Evolutionary conservation across 2,329 filamentous ascomycete species (phyloP), one percentile per base, ranked within the genome.

Genomic region (Microascus cirrosus): DNA sequence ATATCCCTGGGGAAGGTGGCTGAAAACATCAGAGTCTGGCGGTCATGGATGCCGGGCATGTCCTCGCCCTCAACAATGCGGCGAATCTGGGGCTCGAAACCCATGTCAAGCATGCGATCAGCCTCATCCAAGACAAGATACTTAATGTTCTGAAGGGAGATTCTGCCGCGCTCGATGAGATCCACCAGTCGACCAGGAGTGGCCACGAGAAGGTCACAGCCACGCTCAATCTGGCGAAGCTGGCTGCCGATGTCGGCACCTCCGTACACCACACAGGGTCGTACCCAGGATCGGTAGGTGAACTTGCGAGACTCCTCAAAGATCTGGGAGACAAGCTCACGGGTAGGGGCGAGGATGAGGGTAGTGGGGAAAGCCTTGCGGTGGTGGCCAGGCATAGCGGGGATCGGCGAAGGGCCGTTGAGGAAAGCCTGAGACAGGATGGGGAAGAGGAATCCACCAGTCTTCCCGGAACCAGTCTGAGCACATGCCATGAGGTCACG

Each of bases 41-140:
- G 92, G 66, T 82, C 78, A 64, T 85, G 77, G 61, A 93, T 89
- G 57, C 75, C 74, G 59, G 94, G 94, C 94, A 99, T 99, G 68
- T 99, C 94, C 77, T 97, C 94, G 61, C 91, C 91, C 76, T 97
- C 93, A 53, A 99, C 94, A 68, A 99, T 97, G 68, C 93, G 89
- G 69, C 94, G 92, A 71, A 99, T 99, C 78, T 99, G 94, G 68
- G 94, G 94, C 81, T 99, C 94, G 82, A 99, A 99, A 94, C 94
- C 94, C 94, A 99, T 99, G 83, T 99, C 94, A 82, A 99, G 82
- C 94, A 99, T 99, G 73, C 94, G 94, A 80, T 99, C 94, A 74
- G 94, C 94, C 84, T 99, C 94, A 67, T 99, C 94, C 58, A 99
- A 89, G 67, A 99, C 90, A 62, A 99, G 84, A 73, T 99, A 99